Percentiles rank a stretch among this genome's conserved stretches.
phyloP scores from a whole-genome alignment of 2,329 filamentous ascomycete genomes.

The Beauveria rudraprayagi region DNA sequence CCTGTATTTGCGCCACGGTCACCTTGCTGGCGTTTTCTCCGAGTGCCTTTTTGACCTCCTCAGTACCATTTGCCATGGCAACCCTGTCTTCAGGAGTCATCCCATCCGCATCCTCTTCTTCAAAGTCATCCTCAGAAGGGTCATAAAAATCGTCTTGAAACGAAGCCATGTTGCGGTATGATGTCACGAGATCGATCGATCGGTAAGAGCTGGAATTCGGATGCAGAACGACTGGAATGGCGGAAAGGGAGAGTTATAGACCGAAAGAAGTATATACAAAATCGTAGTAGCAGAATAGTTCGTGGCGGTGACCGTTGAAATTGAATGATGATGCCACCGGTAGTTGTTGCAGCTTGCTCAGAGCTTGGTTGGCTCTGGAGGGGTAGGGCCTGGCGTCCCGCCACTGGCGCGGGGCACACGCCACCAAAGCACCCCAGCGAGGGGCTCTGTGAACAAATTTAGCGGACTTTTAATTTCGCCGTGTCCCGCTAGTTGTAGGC shows the following conservation, averaged over 20 bases:
- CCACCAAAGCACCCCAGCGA: conserved; percentile 1
- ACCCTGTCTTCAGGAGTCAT: conserved; percentile 39
- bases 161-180: conserved; percentile 6
- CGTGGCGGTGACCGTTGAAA: background rate
- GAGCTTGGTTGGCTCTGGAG: background rate
- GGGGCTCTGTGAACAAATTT: conserved; percentile 4
- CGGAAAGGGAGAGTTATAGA: background rate
- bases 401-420: conserved; percentile 10
- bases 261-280: background rate
- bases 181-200: background rate
- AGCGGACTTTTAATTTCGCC: conserved; percentile 13
- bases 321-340: background rate
- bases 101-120: conserved; percentile 38
- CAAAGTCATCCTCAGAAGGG: conserved; percentile 29
- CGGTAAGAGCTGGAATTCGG: background rate
- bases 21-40: conserved; percentile 50
- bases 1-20: conserved; percentile 64
- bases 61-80: conserved; percentile 55
- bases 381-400: background rate
- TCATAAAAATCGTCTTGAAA: conserved; percentile 13
- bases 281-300: background rate
- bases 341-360: background rate
- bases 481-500: conserved; percentile 6
- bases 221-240: background rate
- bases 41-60: conserved; percentile 58